A percentile compares a stretch with the other conserved stretches of the same genome.
phyloP scores from a whole-genome alignment of 768 basidiomycete genomes.

The Neoboletus brunneissimus region DNA sequence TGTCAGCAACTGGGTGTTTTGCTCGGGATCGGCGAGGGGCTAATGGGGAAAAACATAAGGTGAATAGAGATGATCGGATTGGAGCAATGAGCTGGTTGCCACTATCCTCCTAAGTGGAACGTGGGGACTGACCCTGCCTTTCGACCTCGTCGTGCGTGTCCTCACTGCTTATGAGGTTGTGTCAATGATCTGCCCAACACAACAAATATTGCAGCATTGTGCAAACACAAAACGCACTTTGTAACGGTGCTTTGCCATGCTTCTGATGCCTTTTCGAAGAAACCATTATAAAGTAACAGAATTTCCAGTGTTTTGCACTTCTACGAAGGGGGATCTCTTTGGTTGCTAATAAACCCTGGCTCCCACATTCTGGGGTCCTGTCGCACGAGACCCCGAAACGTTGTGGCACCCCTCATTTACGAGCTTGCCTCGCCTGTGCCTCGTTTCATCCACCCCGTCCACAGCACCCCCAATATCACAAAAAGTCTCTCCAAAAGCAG shows the following conservation, averaged over 20 bases:
- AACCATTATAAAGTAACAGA: constrained; percentile 40
- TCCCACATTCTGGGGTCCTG: constrained; percentile 35
- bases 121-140: constrained; percentile 49
- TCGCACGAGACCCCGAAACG: constrained; percentile 27
- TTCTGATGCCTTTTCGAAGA: constrained; percentile 41
- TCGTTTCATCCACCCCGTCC: constrained; percentile 19
- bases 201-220: constrained; percentile 25
- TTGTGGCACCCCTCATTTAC: constrained; percentile 11
- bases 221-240: constrained; percentile 38
- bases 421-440: constrained; percentile 13
- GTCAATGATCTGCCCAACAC: constrained; percentile 27
- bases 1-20: constrained; percentile 64
- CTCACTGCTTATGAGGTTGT: constrained; percentile 40
- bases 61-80: constrained; percentile 12
- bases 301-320: constrained; percentile 23
- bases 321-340: constrained; percentile 34
- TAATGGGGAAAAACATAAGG: constrained; percentile 9
- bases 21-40: constrained; percentile 56
- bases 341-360: constrained; percentile 33
- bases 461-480: constrained; percentile 11
- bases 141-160: constrained; percentile 57
- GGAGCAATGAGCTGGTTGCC: constrained; percentile 16
- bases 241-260: constrained; percentile 35
- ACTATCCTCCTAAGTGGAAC: constrained; percentile 18
- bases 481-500: constrained; percentile 6